These are phyloP conservation scores for Pythium grandisporangium DNA, from an alignment of 352 stramenopile genomes.

Conservation along the genomic window DNA sequence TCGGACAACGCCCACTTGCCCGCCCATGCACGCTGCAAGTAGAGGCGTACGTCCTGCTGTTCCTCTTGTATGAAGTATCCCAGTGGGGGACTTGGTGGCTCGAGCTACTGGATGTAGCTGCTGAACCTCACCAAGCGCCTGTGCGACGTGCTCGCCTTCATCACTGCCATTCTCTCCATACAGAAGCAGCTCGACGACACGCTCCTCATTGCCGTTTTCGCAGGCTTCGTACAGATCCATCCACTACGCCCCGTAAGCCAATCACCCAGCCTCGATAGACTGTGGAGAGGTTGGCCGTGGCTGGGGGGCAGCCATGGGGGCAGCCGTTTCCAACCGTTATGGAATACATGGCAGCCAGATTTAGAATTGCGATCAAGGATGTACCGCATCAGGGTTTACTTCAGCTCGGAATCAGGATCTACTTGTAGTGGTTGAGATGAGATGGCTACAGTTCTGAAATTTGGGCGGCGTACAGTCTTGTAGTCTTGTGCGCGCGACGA, in stretches of 20 bases:
- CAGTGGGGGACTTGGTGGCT: constrained; percentile 5
- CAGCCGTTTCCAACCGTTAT: too few relatives aligned
- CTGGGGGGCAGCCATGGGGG: too few relatives aligned
- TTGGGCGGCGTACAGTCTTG: neutral
- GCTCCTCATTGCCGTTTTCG: constrained; percentile 80
- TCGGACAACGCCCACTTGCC: constrained; percentile 47
- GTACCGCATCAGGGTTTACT: too few relatives aligned
- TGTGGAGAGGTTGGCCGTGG: too few relatives aligned
- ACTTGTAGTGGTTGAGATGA: too few relatives aligned
- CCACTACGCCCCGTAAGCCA: too few relatives aligned
- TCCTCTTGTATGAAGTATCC: constrained; percentile 23
- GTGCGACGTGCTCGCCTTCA: neutral
- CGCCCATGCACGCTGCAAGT: constrained; percentile 55
- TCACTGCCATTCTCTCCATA: constrained; percentile 16
- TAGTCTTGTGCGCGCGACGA: neutral
- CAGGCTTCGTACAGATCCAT: constrained; percentile 79
- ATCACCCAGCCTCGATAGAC: too few relatives aligned
- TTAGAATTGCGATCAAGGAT: too few relatives aligned
- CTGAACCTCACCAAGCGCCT: too few relatives aligned
- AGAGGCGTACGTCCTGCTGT: constrained; percentile 53
- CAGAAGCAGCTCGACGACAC: constrained; percentile 66
- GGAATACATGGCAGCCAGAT: too few relatives aligned
- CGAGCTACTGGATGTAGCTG: too few relatives aligned
- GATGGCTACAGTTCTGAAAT: neutral
- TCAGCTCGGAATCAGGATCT: too few relatives aligned